phyloP scores from a whole-genome alignment of 2,329 filamentous ascomycete genomes.

The Aspergillus fumigatus region DNA sequence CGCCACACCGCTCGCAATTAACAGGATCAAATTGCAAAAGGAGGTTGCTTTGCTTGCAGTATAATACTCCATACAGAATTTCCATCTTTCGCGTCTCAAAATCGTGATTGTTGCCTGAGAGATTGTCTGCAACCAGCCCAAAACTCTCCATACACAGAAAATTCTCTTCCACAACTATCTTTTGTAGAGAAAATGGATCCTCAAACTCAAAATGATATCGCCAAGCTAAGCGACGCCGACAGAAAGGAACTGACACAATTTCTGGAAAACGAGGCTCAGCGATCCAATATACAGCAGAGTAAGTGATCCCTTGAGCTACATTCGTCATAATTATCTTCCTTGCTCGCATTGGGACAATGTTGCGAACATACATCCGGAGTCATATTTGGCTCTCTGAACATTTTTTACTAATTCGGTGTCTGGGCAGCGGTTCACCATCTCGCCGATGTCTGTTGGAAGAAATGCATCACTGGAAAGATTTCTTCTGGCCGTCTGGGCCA shows the following conservation, averaged over 20 bases:
- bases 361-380: background rate
- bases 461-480: slow-evolving; percentile 77
- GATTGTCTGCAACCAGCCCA: background rate
- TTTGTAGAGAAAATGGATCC: slow-evolving; percentile 28
- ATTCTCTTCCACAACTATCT: background rate
- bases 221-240: slow-evolving; percentile 73
- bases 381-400: background rate
- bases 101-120: background rate
- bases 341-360: background rate
- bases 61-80: background rate
- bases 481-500: slow-evolving; percentile 68
- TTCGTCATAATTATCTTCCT: background rate
- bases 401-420: slow-evolving; percentile 7
- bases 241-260: slow-evolving; percentile 86
- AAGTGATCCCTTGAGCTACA: slow-evolving; percentile 16
- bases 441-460: slow-evolving; percentile 85
- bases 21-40: background rate
- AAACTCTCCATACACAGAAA: background rate
- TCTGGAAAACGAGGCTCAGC: slow-evolving; percentile 78
- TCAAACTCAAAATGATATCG: slow-evolving; percentile 54
- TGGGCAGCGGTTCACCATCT: slow-evolving; percentile 59
- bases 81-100: background rate
- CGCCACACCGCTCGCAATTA: slow-evolving; percentile 3
- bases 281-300: slow-evolving; percentile 57
- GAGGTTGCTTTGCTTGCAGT: background rate